Conservation (phyloP, 768 basidiomycete species). For the Phlegmacium glaucopus region DNA sequence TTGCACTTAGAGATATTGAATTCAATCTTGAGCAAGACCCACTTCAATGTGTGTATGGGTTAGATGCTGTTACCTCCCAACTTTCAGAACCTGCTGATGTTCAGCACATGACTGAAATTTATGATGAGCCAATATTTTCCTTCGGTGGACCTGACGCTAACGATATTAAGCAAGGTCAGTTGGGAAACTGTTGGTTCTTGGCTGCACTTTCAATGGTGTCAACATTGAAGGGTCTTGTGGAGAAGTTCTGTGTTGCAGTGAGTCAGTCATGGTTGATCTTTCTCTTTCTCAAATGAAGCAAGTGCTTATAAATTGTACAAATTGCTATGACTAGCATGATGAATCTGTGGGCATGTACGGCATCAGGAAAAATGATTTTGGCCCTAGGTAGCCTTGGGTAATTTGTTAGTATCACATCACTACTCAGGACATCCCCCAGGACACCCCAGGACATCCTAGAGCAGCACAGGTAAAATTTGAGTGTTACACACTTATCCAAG, state of each 20-base stretch:
- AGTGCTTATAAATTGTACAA: neutral
- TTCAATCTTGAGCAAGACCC: constrained; percentile 46
- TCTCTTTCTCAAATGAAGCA: neutral
- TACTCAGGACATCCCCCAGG: no score
- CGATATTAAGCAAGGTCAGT: constrained; percentile 46
- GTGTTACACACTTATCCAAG: no score
- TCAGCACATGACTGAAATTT: constrained; percentile 47
- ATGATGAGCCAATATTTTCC: constrained; percentile 47
- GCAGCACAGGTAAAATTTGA: no score
- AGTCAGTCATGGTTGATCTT: no score
- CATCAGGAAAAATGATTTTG: no score
- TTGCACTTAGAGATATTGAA: constrained; percentile 39
- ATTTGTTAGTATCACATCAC: no score
- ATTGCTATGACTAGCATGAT: constrained; percentile 27
- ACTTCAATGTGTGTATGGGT: constrained; percentile 36
- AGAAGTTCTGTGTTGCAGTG: constrained; percentile 45
- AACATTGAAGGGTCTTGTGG: constrained; percentile 36
- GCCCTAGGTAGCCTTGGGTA: no score
- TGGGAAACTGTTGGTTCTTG: constrained; percentile 55
- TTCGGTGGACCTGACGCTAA: constrained; percentile 21
- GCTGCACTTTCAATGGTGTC: constrained; percentile 46
- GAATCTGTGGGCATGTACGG: constrained; percentile 49
- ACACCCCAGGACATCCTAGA: no score
- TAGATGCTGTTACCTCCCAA: constrained; percentile 13
- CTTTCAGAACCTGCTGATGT: constrained; percentile 31